Base-by-base conservation (phyloP, 164 flowering plant genomes). In the Vitis rotundifolia region DNA sequence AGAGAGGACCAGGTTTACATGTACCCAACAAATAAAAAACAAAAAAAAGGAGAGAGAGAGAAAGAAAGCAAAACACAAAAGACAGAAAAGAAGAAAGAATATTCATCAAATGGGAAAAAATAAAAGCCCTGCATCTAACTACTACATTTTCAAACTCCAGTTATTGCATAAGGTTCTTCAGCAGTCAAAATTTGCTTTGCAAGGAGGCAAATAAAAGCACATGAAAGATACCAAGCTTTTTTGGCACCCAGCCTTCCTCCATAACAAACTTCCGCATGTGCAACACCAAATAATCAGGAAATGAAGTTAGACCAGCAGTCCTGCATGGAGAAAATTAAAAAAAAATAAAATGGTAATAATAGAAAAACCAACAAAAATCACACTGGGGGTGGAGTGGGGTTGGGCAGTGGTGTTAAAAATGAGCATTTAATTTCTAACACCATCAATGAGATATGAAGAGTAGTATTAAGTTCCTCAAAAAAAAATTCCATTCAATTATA, bases 191-290 rank as follows among this genome's bases (percentile, higher is more conserved):
- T 37, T 44, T 13, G 11, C 51, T 13, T 19, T 26, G 11, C 28
- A 72, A 14, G 53, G 18, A 61, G 44, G 44, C 44, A 61, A 48
- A 54, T 12, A 66, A 61, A 49, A 67, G 61, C 58, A 62, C 44
- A 49, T 9, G 56, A 61, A 70, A 73, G 1, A 59, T 83, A 93
- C 98, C 99, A 63, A 96, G 93, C 77, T 96, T 96, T 76, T 93
- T 96, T 8, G 99, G 99, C 37, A 96, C 99, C 99, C 99, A 96
- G 73, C 99, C 99, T 48, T 60, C 97, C 73, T 87, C 99, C 98
- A 93, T 80, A 8, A 93, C 92, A 85, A 96, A 96, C 75, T 91
- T 96, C 51, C 97, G 87, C 99, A 96, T 93, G 76, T 96, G 99
- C 87, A 96, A 73, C 67, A 91, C 98, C 72, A 96, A 71, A 77